Base-by-base conservation (phyloP, 2,329 filamentous ascomycete species). In the Colletotrichum eleusines region DNA sequence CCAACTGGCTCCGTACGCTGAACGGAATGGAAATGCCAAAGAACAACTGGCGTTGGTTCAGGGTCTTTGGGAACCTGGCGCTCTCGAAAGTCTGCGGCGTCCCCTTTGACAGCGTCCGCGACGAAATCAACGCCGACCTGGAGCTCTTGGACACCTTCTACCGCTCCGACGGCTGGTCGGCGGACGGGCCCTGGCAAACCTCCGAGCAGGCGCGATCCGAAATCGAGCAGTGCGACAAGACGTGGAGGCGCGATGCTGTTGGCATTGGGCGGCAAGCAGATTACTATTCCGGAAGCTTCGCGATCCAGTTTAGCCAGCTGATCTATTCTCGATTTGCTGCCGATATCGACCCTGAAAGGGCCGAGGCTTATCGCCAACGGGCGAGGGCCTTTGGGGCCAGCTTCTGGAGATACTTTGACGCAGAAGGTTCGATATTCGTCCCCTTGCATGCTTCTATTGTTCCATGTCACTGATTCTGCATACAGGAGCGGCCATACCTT, bases 241-340 rank as follows among this genome's bases (percentile, higher is more conserved):
- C 75, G 0, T 74, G 76, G 0, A 72, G 77, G 12, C 71, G 75
- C 35, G 77, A 78, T 23, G 50, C 55, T 0, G 61, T 77, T 0
- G 75, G 76, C 0, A 58, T 73, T 0, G 77, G 79, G 1, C 48
- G 80, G 6, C 85, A 87, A 55, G 84, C 81, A 0, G 85, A 87
- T 62, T 87, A 87, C 74, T 87, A 87, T 65, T 87, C 85, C 1
- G 85, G 85, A 0, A 87, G 85, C 55, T 87, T 87, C 65, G 85
- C 85, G 0, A 85, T 87, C 11, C 85, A 87, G 65, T 87, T 86
- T 42, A 82, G 80, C 2, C 85, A 87, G 68, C 75, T 87, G 3
- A 75, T 86, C 0, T 87, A 84, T 69, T 77, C 80, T 0, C 82
- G 80, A 9, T 83, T 84, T 69, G 84, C 83, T 0, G 69, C 73